phyloP scores from a whole-genome alignment of 768 basidiomycete species.

The Arthromyces matolae region DNA sequence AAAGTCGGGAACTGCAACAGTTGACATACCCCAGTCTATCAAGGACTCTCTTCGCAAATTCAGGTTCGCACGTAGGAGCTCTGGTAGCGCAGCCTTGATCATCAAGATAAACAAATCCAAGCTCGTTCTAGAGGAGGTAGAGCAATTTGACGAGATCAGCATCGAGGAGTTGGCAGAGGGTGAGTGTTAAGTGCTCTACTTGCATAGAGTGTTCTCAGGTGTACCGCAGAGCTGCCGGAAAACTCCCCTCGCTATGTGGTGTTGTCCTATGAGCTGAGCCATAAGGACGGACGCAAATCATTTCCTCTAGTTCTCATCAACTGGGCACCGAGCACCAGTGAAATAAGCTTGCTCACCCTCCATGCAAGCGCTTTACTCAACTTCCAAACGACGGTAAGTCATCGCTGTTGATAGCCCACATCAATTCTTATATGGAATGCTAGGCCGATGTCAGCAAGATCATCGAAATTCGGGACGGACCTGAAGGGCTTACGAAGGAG shows the following conservation, averaged over 20 bases:
- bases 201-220: slow-evolving; percentile 3
- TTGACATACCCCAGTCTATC: slow-evolving; percentile 80
- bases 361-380: slow-evolving; percentile 80
- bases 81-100: slow-evolving; percentile 73
- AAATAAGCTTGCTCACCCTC: slow-evolving; percentile 71
- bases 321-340: slow-evolving; percentile 79
- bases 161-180: slow-evolving; percentile 89
- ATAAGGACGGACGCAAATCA: slow-evolving; percentile 78
- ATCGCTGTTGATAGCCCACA: neutral
- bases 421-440: neutral
- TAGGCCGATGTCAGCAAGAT: slow-evolving; percentile 80
- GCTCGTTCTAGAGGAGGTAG: slow-evolving; percentile 79
- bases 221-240: slow-evolving; percentile 79
- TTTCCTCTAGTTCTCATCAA: slow-evolving; percentile 85
- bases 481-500: slow-evolving; percentile 76
- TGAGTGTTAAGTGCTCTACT: slow-evolving; percentile 24
- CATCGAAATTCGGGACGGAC: slow-evolving; percentile 78
- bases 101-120: slow-evolving; percentile 88
- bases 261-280: slow-evolving; percentile 77
- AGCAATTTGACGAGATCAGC: slow-evolving; percentile 70
- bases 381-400: slow-evolving; percentile 73
- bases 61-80: slow-evolving; percentile 64
- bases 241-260: slow-evolving; percentile 84
- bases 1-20: slow-evolving; percentile 73
- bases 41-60: slow-evolving; percentile 83